These are phyloP conservation scores for Cucurbita pepo DNA, from an alignment of 306 rosid genomes.

Conservation along the genomic window DNA sequence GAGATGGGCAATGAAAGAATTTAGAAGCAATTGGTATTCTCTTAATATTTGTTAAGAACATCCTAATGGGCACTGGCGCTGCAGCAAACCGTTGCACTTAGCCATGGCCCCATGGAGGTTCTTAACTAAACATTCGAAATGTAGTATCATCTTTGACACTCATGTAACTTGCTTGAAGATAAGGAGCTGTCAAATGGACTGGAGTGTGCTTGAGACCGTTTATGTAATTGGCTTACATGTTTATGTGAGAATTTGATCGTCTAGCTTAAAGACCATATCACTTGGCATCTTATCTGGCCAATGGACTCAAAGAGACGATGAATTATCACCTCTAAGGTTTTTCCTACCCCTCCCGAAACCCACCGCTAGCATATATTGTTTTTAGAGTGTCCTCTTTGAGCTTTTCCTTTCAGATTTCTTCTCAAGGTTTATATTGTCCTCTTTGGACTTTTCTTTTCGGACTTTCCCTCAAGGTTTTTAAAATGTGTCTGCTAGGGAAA, in stretches of 20 bases:
- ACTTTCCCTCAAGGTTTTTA: too few species aligned
- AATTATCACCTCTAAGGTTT: conserved; percentile 45
- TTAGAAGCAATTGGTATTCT: not conserved
- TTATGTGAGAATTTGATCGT: not conserved
- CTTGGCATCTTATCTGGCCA: not conserved
- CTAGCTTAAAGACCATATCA: not conserved
- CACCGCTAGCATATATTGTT: too few species aligned
- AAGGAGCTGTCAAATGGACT: not conserved
- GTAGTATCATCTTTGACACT: not conserved
- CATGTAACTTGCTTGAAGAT: not conserved
- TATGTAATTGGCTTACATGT: not conserved
- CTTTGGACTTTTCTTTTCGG: too few species aligned
- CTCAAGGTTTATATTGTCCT: too few species aligned
- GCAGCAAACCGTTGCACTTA: not conserved
- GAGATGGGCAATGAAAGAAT: not conserved
- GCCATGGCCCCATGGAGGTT: too few species aligned
- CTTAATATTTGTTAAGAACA: not conserved
- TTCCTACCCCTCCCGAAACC: not conserved
- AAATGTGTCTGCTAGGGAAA: too few species aligned
- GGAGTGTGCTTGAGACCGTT: not conserved
- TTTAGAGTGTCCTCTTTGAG: too few species aligned
- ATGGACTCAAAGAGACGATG: conserved; percentile 50
- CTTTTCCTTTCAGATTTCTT: too few species aligned
- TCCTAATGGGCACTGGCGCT: not conserved
- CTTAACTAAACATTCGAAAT: not conserved